Base-by-base conservation (phyloP, 108 stramenopile species). In the Discostella pseudostelligera region DNA sequence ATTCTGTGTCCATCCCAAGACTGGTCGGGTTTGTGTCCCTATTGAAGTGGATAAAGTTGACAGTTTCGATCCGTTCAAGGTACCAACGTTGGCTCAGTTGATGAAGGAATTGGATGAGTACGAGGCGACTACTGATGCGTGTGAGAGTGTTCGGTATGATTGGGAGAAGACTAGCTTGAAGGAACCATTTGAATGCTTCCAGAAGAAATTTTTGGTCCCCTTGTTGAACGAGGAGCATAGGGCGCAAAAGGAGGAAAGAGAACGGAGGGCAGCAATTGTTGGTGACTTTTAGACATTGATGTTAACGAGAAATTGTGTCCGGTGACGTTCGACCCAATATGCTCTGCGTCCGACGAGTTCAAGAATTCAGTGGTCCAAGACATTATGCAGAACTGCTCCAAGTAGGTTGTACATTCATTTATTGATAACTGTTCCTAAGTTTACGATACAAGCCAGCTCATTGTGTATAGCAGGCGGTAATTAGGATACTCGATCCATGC, bases 1-100 rank as follows among this genome's bases (percentile, higher is more conserved):
- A 17, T 99, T 99, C 76, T 96, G 95, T 59, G 95, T 98, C 10
- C 99, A 99, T 83, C 99, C 99, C 44, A 99, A 99, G 70, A 96
- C 96, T 5, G 91, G 98, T 21, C 81, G 97, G 21, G 99, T 99
- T 8, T 99, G 99, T 80, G 96, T 99, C 12, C 99, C 99, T 8
- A 93, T 99, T 59, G 72, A 86, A 20, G 74, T 70, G 19, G 35
- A 53, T 13, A 80, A 80, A 20, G 50, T 89, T 36, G 83, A 81
- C 14, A 48, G 21, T 12, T 99, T 99, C 76, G 83, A 95, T 82
- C 94, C 96, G 0, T 90, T 93, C 67, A 36, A 56, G 4, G 96
- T 97, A 11, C 95, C 95, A 11, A 95, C 92, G 13, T 63, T 97
- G 24, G 57, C 66, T 2, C 80, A 85, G 67, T 65, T 97, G 40